Percentiles rank a stretch among this genome's conserved stretches.
Conservation (phyloP, 176 grass and related monocot genomes). For the Tillandsia fasciculata region DNA sequence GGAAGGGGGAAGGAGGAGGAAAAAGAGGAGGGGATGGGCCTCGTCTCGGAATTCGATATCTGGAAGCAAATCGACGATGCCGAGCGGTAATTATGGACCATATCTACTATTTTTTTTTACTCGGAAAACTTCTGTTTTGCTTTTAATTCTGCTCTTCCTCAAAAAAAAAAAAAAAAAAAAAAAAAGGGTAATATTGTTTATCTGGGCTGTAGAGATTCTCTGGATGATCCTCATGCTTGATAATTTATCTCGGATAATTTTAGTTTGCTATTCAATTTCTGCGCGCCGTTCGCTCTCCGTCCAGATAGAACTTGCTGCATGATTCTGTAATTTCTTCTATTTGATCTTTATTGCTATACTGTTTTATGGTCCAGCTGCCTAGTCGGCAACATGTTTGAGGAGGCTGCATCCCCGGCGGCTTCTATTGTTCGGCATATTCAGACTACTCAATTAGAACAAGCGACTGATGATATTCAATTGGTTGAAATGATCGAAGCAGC, state of each 20-base stretch:
- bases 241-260: too few species aligned
- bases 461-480: too few species aligned
- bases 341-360: background rate
- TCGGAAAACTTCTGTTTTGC: background rate
- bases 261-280: too few species aligned
- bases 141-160: background rate
- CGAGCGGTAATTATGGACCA: background rate
- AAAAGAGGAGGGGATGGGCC: background rate
- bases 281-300: too few species aligned
- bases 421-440: background rate
- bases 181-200: too few species aligned
- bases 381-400: background rate
- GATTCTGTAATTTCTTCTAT: too few species aligned
- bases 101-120: background rate
- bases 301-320: too few species aligned
- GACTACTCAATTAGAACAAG: too few species aligned
- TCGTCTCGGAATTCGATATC: background rate
- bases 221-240: too few species aligned
- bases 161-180: background rate
- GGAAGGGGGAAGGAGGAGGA: too few species aligned
- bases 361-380: background rate
- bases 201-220: too few species aligned
- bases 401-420: background rate
- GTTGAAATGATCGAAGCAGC: too few species aligned
- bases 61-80: conserved; percentile 1